A percentile compares a stretch with the other conserved stretches of the same genome.
These are phyloP conservation scores for Bruguiera hainesii DNA, from an alignment of 441 rosid species.

Conservation along the genomic window DNA sequence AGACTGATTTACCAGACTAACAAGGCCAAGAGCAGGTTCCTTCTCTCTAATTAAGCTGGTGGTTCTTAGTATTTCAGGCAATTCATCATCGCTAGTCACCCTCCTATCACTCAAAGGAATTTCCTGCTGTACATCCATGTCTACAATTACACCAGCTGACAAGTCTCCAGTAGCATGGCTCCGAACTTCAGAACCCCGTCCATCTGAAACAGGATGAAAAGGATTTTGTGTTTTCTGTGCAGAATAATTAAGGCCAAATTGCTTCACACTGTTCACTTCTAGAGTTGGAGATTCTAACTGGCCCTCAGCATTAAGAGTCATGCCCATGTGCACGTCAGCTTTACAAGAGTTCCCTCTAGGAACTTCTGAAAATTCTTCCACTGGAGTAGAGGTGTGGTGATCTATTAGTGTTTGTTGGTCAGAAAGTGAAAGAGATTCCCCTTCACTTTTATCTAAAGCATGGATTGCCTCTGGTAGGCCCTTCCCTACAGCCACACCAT, in stretches of 20 bases:
- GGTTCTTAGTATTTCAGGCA: slow-evolving; percentile 15
- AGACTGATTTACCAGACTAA: slow-evolving; percentile 14
- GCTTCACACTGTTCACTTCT: slow-evolving; percentile 13
- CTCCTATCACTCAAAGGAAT: slow-evolving; percentile 18
- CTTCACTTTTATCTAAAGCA: slow-evolving; percentile 14
- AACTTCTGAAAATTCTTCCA: slow-evolving; percentile 23
- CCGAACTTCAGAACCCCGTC: too few species aligned
- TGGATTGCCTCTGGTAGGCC: slow-evolving; percentile 18
- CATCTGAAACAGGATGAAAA: too few species aligned
- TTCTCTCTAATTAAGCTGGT: slow-evolving; percentile 25
- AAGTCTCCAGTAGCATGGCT: too few species aligned
- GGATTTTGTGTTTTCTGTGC: not conserved
- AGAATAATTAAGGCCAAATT: slow-evolving; percentile 11
- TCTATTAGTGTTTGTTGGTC: slow-evolving; percentile 26
- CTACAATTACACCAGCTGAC: not conserved
- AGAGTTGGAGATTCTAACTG: slow-evolving; percentile 11
- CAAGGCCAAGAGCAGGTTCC: slow-evolving; percentile 23
- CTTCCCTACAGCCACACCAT: slow-evolving; percentile 10
- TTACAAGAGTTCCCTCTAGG: slow-evolving; percentile 21
- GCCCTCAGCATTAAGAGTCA: slow-evolving; percentile 11
- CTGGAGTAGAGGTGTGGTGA: slow-evolving; percentile 14
- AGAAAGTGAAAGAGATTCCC: slow-evolving; percentile 29
- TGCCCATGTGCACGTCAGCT: slow-evolving; percentile 26
- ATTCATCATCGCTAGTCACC: slow-evolving; percentile 26
- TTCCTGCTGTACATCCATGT: slow-evolving; percentile 7